A percentile compares a stretch with the other conserved stretches of the same genome.
Conservation (phyloP, 2,329 filamentous ascomycete genomes). For the Aspergillus pseudoglaucus region DNA sequence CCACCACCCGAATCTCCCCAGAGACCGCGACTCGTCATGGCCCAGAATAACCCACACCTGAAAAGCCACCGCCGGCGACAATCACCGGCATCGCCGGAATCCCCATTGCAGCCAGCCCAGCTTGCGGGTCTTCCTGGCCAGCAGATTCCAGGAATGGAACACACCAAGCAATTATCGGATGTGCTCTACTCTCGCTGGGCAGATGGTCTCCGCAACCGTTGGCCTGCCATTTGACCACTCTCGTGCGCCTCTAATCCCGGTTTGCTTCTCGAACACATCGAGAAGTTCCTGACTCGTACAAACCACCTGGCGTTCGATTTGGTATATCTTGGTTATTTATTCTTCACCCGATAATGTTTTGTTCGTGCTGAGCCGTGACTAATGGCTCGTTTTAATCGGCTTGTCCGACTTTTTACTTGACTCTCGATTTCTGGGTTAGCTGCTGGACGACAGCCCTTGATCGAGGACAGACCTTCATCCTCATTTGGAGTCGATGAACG, state of each 20-base stretch:
- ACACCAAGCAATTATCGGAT: slow-evolving; percentile 80
- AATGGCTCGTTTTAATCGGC: not conserved
- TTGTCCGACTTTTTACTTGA: not conserved
- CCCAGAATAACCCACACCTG: slow-evolving; percentile 77
- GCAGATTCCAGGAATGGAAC: slow-evolving; percentile 72
- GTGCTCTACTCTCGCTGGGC: slow-evolving; percentile 88
- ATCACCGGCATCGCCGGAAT: slow-evolving; percentile 27
- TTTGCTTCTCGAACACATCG: no score
- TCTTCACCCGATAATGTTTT: not conserved
- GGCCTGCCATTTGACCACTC: slow-evolving; percentile 42
- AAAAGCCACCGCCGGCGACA: slow-evolving; percentile 68
- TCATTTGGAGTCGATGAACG: no score
- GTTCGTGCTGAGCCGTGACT: no score
- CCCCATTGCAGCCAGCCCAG: slow-evolving; percentile 33
- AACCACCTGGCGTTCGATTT: slow-evolving; percentile 20
- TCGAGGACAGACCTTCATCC: not conserved
- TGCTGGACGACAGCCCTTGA: slow-evolving; percentile 8
- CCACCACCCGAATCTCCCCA: slow-evolving; percentile 38
- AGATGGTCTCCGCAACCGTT: slow-evolving; percentile 69
- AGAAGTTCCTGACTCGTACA: slow-evolving; percentile 15
- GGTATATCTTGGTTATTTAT: slow-evolving; percentile 8
- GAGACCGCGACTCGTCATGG: slow-evolving; percentile 63
- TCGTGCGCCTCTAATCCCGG: not conserved
- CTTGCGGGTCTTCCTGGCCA: slow-evolving; percentile 50
- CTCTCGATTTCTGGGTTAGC: slow-evolving; percentile 2